These are phyloP conservation scores for Saccharum spontaneum DNA, from an alignment of 176 grass and related monocot genomes.

Conservation along the genomic window DNA sequence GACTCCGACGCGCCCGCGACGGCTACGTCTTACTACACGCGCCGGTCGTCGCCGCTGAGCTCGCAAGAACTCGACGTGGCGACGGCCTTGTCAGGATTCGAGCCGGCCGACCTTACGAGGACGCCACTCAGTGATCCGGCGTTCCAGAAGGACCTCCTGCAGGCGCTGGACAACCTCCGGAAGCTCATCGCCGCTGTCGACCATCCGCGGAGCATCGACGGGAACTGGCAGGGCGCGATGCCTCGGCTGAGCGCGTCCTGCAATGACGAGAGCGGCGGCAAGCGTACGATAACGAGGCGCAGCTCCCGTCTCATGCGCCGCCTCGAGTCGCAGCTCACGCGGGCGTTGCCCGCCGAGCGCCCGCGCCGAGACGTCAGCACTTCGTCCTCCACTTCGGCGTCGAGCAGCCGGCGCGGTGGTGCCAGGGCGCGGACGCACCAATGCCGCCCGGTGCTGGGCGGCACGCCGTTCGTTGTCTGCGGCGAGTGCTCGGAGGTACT, in stretches of 20 bases:
- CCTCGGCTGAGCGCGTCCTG: conserved; percentile 17
- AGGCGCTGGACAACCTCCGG: conserved; percentile 52
- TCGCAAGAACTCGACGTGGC: conserved; percentile 31
- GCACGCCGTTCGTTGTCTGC: conserved; percentile 78
- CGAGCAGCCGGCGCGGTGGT: conserved; percentile 26
- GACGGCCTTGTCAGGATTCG: not conserved
- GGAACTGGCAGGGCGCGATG: not conserved
- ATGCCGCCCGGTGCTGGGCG: conserved; percentile 65
- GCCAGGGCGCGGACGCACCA: conserved; percentile 28
- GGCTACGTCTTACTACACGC: not conserved
- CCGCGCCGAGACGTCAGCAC: not conserved
- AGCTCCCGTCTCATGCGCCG: conserved; percentile 52
- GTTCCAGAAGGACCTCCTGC: conserved; percentile 48
- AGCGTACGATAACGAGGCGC: conserved; percentile 29
- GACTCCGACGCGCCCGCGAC: conserved; percentile 30
- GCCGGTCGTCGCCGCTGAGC: conserved; percentile 39
- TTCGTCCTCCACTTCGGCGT: conserved; percentile 6
- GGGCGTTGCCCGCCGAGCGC: conserved; percentile 32
- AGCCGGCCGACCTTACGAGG: not conserved
- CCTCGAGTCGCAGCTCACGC: conserved; percentile 51
- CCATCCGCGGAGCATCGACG: conserved; percentile 20
- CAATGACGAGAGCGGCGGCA: not conserved
- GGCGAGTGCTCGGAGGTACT: conserved; percentile 54
- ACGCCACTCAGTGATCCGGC: conserved; percentile 44
- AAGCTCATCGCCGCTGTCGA: conserved; percentile 53